Evolutionary conservation across 306 rosid species (phyloP), one percentile per base, ranked within the genome.

Genomic region (Rosa multiflora): DNA sequence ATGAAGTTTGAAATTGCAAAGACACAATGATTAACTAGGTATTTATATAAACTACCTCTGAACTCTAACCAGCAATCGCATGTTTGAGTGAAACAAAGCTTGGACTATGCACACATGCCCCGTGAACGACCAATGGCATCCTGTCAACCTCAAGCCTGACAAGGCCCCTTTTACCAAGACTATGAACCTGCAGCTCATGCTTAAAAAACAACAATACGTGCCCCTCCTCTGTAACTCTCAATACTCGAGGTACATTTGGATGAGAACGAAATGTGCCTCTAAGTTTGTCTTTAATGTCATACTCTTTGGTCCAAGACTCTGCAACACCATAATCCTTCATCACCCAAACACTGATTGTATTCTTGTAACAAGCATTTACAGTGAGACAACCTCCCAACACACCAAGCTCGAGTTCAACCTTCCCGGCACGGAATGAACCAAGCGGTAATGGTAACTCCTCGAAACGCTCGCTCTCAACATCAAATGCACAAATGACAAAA

Each of bases 271-370:
- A 56, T 32, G 3, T 6, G 23, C 17, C 46, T 23, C 14, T 5
- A 10, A 11, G 11, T 11, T 59, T 21, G 37, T 20, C 23, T 35
- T 21, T 72, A 52, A 72, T 72, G 9, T 35, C 76, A 35, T 48
- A 58, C 76, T 72, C 76, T 72, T 35, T 72, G 44, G 18, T 72
- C 76, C 76, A 72, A 5, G 64, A 72, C 29, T 35, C 64, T 0
- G 5, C 4, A 72, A 51, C 40, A 14, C 76, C 76, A 72, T 72
- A 72, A 5, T 72, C 76, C 48, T 51, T 72, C 76, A 72, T 72
- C 51, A 73, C 3, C 77, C 77, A 73, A 40, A 73, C 51, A 39
- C 35, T 39, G 47, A 73, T 55, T 12, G 12, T 55, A 39, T 29
- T n/a, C 9, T 12, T 32, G 43, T 7, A 67, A 39, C 71, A 17